These are phyloP conservation scores for Cystofilobasidium bisporidii DNA, from an alignment of 768 basidiomycete genomes.

Conservation along the genomic window DNA sequence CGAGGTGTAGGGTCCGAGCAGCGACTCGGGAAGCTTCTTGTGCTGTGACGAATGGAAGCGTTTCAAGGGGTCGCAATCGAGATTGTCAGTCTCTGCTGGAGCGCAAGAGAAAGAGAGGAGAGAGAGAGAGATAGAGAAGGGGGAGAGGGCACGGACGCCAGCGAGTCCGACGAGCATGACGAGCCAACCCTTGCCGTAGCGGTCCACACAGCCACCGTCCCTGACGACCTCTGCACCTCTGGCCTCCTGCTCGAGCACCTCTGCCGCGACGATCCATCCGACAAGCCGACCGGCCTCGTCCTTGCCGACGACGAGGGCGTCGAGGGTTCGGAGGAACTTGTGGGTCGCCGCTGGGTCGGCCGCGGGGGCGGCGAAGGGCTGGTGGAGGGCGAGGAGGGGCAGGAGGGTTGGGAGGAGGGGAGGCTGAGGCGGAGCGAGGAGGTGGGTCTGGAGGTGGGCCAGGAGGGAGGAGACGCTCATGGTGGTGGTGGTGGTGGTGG, in stretches of 20 bases:
- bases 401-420: not conserved
- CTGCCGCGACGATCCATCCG: slow-evolving; percentile 16
- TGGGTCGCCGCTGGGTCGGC: not conserved
- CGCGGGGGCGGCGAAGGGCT: not conserved
- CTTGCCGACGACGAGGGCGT: slow-evolving; percentile 21
- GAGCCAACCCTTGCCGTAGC: slow-evolving; percentile 19
- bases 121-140: slow-evolving; percentile 49
- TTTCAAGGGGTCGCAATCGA: no score
- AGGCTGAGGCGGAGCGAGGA: not conserved
- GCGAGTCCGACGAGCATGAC: slow-evolving; percentile 14
- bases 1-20: slow-evolving; percentile 42
- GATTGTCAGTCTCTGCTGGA: no score
- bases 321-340: slow-evolving; percentile 17
- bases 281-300: slow-evolving; percentile 19
- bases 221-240: not conserved
- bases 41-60: slow-evolving; percentile 43
- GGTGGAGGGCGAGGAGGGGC: slow-evolving; percentile 2
- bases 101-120: slow-evolving; percentile 56
- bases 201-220: slow-evolving; percentile 7
- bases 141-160: slow-evolving; percentile 15
- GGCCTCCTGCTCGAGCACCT: slow-evolving; percentile 21
- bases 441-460: not conserved
- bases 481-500: no score
- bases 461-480: not conserved
- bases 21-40: slow-evolving; percentile 41